These are phyloP conservation scores for Dictyostelium purpureum DNA, from an alignment of 78 protist species.

Conservation along the genomic window DNA sequence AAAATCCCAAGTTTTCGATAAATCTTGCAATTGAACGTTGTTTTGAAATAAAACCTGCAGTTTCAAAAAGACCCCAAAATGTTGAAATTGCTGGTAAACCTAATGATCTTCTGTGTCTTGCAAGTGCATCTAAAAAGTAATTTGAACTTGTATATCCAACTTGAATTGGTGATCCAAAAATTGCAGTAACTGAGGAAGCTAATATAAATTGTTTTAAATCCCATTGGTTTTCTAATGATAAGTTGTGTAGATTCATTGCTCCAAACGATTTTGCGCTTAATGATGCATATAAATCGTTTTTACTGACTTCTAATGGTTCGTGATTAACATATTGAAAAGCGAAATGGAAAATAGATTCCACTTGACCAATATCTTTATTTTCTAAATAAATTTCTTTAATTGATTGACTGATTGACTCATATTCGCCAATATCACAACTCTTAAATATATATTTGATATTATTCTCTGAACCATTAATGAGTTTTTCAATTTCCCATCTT, in stretches of 20 bases:
- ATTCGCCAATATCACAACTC: neutral
- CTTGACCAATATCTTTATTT: neutral
- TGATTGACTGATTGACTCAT: no score
- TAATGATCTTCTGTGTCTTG: slow-evolving; percentile 33
- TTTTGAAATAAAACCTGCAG: slow-evolving; percentile 14
- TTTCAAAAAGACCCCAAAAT: slow-evolving; percentile 64
- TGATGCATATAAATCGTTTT: neutral
- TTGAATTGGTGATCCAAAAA: slow-evolving; percentile 33
- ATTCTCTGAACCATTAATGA: neutral
- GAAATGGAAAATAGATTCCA: neutral
- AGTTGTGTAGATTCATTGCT: neutral
- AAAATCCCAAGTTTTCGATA: no score
- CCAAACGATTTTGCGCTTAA: slow-evolving; percentile 3
- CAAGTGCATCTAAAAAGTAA: slow-evolving; percentile 74
- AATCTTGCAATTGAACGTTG: neutral
- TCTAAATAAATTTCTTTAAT: no score
- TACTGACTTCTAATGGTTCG: neutral
- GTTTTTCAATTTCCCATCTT: neutral
- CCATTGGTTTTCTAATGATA: neutral
- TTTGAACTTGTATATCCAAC: slow-evolving; percentile 82
- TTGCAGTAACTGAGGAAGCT: slow-evolving; percentile 24
- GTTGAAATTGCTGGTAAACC: slow-evolving; percentile 36
- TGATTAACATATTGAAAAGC: neutral
- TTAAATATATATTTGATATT: neutral
- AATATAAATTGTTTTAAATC: slow-evolving; percentile 49